phyloP scores from a whole-genome alignment of 192 early-diverging fungal species.

The Pilobolus umbonatus region DNA sequence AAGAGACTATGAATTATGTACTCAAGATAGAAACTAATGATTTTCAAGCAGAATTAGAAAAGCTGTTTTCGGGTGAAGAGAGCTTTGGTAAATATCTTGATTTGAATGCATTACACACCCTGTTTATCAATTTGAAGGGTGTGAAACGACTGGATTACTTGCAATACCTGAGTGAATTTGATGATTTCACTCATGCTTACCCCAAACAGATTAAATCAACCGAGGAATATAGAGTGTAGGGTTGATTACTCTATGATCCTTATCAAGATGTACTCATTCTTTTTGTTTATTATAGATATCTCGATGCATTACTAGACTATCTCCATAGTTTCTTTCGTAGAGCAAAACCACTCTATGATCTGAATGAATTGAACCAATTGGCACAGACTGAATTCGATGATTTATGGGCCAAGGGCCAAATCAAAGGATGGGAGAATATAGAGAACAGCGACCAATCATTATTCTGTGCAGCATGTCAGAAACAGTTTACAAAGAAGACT shows the following conservation, averaged over 20 bases:
- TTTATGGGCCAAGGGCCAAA: slow-evolving; percentile 52
- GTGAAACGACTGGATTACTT: slow-evolving; percentile 62
- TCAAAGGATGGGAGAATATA: slow-evolving; percentile 62
- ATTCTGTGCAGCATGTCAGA: slow-evolving; percentile 73
- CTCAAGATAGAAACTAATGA: slow-evolving; percentile 1
- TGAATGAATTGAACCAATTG: slow-evolving; percentile 47
- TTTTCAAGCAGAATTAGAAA: slow-evolving; percentile 60
- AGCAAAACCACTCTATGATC: slow-evolving; percentile 72
- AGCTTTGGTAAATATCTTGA: slow-evolving; percentile 79
- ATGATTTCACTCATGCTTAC: slow-evolving; percentile 47
- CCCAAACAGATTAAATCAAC: slow-evolving; percentile 54
- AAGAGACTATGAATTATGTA: background rate
- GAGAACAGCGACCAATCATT: slow-evolving; percentile 38
- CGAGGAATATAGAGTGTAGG: slow-evolving; percentile 54
- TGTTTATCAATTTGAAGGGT: slow-evolving; percentile 79
- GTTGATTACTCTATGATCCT: background rate
- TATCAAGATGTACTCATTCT: background rate
- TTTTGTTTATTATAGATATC: slow-evolving; percentile 42
- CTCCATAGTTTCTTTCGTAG: slow-evolving; percentile 70
- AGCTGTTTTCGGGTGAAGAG: slow-evolving; percentile 93
- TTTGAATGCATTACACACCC: slow-evolving; percentile 70
- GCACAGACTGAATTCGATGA: slow-evolving; percentile 53
- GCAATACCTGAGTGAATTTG: slow-evolving; percentile 62
- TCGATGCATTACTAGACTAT: slow-evolving; percentile 59
- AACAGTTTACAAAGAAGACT: slow-evolving; percentile 78